phyloP scores from a whole-genome alignment of 1,284 basidiomycete genomes.

The Waitea zeae region DNA sequence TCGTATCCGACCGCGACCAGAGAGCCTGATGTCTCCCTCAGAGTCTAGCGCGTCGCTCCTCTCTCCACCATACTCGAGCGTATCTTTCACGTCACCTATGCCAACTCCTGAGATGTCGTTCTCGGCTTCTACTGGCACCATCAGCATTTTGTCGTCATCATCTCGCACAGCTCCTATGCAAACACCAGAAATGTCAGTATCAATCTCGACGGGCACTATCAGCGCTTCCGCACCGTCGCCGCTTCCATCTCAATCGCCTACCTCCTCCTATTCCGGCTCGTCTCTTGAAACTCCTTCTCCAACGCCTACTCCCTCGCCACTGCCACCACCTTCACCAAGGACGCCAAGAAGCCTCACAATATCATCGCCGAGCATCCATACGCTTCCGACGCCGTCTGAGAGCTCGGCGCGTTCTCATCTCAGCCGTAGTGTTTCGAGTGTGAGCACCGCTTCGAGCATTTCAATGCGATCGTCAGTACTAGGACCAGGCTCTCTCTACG shows the following conservation, averaged over 20 bases:
- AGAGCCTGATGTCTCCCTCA: too few species aligned
- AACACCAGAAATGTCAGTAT: slow-evolving; percentile 16
- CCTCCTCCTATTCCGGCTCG: too few species aligned
- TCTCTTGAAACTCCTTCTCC: slow-evolving; percentile 9
- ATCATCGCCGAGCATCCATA: neutral
- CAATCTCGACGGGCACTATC: slow-evolving; percentile 20
- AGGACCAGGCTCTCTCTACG: slow-evolving; percentile 17
- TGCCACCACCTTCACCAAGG: slow-evolving; percentile 12
- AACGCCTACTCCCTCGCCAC: slow-evolving; percentile 9
- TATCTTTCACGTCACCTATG: too few species aligned
- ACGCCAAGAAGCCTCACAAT: slow-evolving; percentile 8
- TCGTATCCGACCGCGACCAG: too few species aligned
- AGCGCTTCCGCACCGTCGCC: slow-evolving; percentile 6
- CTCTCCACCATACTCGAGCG: too few species aligned
- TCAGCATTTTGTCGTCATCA: too few species aligned
- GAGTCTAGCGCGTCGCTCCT: too few species aligned
- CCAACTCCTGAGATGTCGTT: too few species aligned
- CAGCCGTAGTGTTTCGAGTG: slow-evolving; percentile 20
- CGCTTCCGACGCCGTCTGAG: neutral
- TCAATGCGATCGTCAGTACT: slow-evolving; percentile 20
- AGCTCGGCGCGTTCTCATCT: neutral
- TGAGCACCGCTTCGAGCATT: slow-evolving; percentile 19
- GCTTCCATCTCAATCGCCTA: slow-evolving; percentile 3
- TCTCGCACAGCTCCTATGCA: too few species aligned
- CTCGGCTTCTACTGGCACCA: too few species aligned